Evolutionary conservation across 1,139 yeast genomes (phyloP).

Genomic region (Yamadazyma taylorii): DNA sequence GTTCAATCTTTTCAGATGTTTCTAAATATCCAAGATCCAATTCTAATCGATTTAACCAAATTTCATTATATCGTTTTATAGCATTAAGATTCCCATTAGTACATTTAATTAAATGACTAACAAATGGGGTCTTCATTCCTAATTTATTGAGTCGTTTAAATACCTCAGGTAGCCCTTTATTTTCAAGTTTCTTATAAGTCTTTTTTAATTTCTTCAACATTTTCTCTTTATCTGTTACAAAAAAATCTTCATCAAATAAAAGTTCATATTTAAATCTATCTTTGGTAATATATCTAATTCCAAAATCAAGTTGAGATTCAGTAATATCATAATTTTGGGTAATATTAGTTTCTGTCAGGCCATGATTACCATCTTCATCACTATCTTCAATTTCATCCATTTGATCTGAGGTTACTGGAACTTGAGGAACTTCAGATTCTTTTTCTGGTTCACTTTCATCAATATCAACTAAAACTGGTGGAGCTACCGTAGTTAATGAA

Average conservation of each 20-base stretch:
- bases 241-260: conserved; percentile 15
- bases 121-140: conserved; percentile 27
- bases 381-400: neutral
- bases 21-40: conserved; percentile 6
- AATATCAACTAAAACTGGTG: conserved; percentile 1
- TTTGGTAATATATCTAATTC: conserved; percentile 12
- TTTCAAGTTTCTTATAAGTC: conserved; percentile 4
- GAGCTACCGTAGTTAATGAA: conserved; percentile 2
- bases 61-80: conserved; percentile 14
- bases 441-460: conserved; percentile 2
- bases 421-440: neutral
- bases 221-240: conserved; percentile 5
- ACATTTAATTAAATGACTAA: conserved; percentile 29
- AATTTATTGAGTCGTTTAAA: conserved; percentile 19
- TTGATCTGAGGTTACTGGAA: too few species aligned
- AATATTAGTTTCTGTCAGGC: conserved; percentile 4
- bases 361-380: conserved; percentile 7
- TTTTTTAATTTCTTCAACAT: conserved; percentile 5
- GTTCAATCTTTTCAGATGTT: conserved; percentile 9
- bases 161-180: conserved; percentile 12
- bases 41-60: conserved; percentile 7
- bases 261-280: conserved; percentile 12
- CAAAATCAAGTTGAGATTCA: conserved; percentile 1
- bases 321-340: neutral
- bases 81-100: conserved; percentile 22